Base-by-base conservation (phyloP, 805 yeast genomes). In the Zygosaccharomyces siamensis region DNA sequence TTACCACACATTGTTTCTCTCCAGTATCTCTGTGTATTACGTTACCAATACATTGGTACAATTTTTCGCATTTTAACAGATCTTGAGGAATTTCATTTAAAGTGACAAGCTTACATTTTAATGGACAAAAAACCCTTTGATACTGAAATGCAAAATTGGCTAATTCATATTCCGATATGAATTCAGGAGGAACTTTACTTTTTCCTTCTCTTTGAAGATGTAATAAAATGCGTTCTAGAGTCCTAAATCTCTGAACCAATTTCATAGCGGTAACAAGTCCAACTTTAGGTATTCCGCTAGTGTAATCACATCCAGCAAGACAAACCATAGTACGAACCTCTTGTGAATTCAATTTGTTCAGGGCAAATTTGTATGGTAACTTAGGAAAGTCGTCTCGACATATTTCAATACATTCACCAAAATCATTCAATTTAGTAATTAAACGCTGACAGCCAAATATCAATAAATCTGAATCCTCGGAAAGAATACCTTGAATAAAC, bases 271-370 rank as follows among this genome's bases (percentile, higher is more conserved):
- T 86, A 39, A 81, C 79, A 7, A 89, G 73, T 0, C 99, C 99
- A 12, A 92, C 74, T 2, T 85, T 84, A 0, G 84, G 78, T 5
- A 93, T 72, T 0, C 99, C 99, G 47, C 80, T 80, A 0, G 97
- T 87, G 61, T 93, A 93, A 66, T 93, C 99, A 69, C 99, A 93
- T 0, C 99, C 99, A n/a, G 96, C 80, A 4, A 93, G 63, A 56
- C 90, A 84, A 1, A 96, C 98, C 68, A 88, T 78, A 37, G 81
- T 72, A 41, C 93, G 73, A 46, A 88, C 64, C 57, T 88, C 87
- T 7, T 76, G 78, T 24, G 70, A 76, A 18, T 75, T 64, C 56
- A 83, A 74, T 5, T 71, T 59, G 0, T 76, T 72, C 36, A 89
- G 66, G 6, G 79, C 76, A 14, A 78, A 76, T 11, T 76, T 66